These are phyloP conservation scores for Verticillium nubilum DNA, from an alignment of 2,329 filamentous ascomycete species.

Conservation along the genomic window DNA sequence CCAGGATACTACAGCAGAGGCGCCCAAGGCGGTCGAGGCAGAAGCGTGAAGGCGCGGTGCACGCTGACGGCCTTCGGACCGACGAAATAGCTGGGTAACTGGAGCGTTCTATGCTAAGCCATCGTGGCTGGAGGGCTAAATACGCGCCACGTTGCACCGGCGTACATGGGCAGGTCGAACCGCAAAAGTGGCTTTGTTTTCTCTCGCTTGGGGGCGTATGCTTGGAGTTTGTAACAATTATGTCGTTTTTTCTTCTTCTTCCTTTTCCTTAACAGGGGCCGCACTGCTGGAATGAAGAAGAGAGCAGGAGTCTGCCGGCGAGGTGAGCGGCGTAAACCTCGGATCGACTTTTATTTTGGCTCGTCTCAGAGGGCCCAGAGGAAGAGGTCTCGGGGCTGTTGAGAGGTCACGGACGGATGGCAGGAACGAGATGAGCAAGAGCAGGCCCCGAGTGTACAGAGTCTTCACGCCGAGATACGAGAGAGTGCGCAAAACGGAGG, in stretches of 20 bases:
- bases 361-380: neutral
- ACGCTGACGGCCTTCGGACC: neutral
- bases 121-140: neutral
- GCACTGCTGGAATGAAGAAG: neutral
- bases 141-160: neutral
- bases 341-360: neutral
- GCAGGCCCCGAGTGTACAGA: neutral
- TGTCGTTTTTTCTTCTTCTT: neutral
- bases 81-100: neutral
- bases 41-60: slow-evolving; percentile 21
- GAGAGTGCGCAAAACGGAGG: neutral
- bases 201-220: neutral
- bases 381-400: too few relatives aligned
- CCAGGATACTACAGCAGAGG: slow-evolving; percentile 14
- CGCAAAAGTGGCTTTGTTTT: neutral
- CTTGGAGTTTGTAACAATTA: neutral
- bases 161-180: neutral
- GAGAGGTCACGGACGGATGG: neutral
- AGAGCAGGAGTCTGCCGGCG: neutral
- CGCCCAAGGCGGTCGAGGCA: slow-evolving; percentile 29
- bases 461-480: neutral
- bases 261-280: neutral
- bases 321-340: neutral
- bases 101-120: neutral
- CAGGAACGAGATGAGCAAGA: neutral